phyloP scores from a whole-genome alignment of 1,284 basidiomycete species.

The Trametes versicolor region DNA sequence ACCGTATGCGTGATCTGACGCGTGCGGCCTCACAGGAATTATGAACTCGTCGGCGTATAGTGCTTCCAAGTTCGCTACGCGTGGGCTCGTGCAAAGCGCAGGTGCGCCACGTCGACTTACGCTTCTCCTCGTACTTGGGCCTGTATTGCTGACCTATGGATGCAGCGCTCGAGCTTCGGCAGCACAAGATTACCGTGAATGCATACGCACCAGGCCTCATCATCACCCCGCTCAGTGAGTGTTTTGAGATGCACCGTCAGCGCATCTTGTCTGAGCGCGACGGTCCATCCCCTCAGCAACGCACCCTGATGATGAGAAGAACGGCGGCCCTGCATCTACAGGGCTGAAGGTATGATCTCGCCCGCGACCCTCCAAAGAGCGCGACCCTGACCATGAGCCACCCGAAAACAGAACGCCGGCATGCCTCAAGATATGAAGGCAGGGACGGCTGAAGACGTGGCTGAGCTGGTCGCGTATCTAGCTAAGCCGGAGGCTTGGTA shows the following conservation, averaged over 20 bases:
- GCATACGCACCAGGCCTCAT: constrained; percentile 41
- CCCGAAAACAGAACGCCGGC: constrained; percentile 22
- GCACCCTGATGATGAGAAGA: constrained; percentile 35
- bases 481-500: constrained; percentile 37
- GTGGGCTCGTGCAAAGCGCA: constrained; percentile 45
- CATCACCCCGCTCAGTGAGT: constrained; percentile 37
- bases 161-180: constrained; percentile 34
- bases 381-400: neutral
- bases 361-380: neutral
- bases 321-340: constrained; percentile 34
- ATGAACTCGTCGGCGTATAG: constrained; percentile 33
- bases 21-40: constrained; percentile 23
- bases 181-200: constrained; percentile 42
- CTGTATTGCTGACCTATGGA: too few species aligned
- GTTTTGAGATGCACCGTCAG: neutral
- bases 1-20: neutral
- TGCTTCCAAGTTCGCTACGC: constrained; percentile 47
- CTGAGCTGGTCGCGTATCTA: constrained; percentile 38
- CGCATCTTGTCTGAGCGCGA: neutral
- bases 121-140: too few species aligned
- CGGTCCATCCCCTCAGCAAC: constrained; percentile 15
- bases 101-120: too few species aligned
- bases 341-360: constrained; percentile 27
- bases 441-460: constrained; percentile 30
- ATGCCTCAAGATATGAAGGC: constrained; percentile 24